Evolutionary conservation across 2,329 filamentous ascomycete genomes (phyloP).

Genomic region (Xylariales sp.): DNA sequence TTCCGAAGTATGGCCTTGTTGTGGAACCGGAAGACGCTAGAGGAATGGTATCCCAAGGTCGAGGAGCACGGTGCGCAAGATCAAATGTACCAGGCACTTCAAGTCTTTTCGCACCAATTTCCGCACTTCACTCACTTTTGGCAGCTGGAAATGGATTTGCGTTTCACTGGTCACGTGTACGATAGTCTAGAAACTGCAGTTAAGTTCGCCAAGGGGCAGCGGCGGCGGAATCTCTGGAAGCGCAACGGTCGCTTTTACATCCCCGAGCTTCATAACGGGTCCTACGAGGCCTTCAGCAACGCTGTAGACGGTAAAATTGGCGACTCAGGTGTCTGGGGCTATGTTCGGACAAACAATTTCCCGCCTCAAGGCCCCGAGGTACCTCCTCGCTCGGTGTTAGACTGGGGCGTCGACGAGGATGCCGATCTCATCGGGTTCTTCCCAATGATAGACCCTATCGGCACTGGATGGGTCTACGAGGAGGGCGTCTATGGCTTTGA

Average conservation of each 20-base stretch:
- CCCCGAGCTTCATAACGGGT: constrained; percentile 60
- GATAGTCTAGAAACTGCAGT: constrained; percentile 63
- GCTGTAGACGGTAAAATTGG: constrained; percentile 36
- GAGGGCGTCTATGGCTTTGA: constrained; percentile 61
- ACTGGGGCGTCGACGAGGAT: constrained; percentile 63
- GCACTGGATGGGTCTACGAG: constrained; percentile 67
- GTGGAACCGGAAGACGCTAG: constrained; percentile 65
- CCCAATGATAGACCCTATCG: constrained; percentile 65
- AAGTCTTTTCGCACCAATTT: constrained; percentile 55
- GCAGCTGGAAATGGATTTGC: constrained; percentile 65
- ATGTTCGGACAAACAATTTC: constrained; percentile 35
- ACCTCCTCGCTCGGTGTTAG: constrained; percentile 11
- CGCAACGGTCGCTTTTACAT: constrained; percentile 71
- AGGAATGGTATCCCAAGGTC: constrained; percentile 57
- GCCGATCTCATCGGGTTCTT: constrained; percentile 72
- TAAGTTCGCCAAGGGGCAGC: constrained; percentile 60
- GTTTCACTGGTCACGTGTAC: constrained; percentile 58
- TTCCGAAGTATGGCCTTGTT: constrained; percentile 63
- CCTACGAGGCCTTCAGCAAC: constrained; percentile 57
- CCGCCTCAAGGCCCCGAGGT: constrained; percentile 36
- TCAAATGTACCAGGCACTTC: constrained; percentile 16
- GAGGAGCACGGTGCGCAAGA: constrained; percentile 36
- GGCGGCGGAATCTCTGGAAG: constrained; percentile 68
- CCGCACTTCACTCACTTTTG: constrained; percentile 59
- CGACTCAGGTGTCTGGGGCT: constrained; percentile 45